Base-by-base conservation (phyloP, 169 alveolate species). In the Eimeria maxima region DNA sequence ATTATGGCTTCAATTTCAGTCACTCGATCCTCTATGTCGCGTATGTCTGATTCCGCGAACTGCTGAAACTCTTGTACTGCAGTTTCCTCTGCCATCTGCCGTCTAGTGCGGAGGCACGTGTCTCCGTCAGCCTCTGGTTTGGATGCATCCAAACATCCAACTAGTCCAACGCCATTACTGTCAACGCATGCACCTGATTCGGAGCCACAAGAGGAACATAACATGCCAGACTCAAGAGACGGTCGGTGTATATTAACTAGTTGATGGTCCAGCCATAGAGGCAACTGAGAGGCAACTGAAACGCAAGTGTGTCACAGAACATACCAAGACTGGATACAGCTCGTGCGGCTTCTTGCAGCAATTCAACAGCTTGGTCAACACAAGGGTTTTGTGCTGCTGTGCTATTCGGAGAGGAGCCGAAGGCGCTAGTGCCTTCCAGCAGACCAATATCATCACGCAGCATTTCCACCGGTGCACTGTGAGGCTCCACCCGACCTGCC, bases 171-270 rank as follows among this genome's bases (percentile, higher is more conserved):
- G 2, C 16, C 83, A 24, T 20, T 60, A 63, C 33, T 69, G 0
- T 63, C 94, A 4, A 65, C 29, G 47, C 94, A 87, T 22, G 38
- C 27, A 42, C 81, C 94, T 87, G 83, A 60, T 73, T 73, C 83
- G 29, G 29, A 73, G 10, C 16, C 53, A 73, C 55, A 73, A 73
- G 29, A 11, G 20, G 27, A 11, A 18, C 2, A 38, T 38, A 73
- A 29, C 83, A 8, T 73, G 50, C 2, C 20, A 38, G 16, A 16
- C 0, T 69, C 22, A 27, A n/a, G 14, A 29, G 7, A 11, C 0
- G 27, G 78, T 16, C 20, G 29, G 44, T 76, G 63, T 38, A 16
- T 44, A 57, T 38, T 42, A 13, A 16, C 20, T 42, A 45, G 42
- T 29, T 76, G 87, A 20, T 76, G 3, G 53, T 22, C 18, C n/a